Base-by-base conservation (phyloP, 2,329 filamentous ascomycete species). In the Diplodia mutila region DNA sequence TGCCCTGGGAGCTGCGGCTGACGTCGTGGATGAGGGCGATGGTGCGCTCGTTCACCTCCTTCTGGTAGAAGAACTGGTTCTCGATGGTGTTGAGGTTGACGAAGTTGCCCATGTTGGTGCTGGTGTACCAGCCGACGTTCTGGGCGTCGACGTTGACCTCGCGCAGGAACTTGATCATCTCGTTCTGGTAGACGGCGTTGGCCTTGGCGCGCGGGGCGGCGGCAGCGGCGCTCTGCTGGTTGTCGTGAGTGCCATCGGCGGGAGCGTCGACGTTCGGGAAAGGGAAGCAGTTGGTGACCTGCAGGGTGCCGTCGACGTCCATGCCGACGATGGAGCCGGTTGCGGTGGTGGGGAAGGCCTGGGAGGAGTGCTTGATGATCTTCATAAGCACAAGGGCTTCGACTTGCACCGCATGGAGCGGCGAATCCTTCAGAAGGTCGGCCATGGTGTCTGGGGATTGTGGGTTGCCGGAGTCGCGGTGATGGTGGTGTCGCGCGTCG, bases 141-240 rank as follows among this genome's bases (percentile, higher is more conserved):
- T 98, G 97, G 72, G 95, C 95, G 80, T 99, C 95, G 69, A 98
- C 92, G 80, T 98, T 99, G 76, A 99, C 95, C 82, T 98, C 95
- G 80, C 94, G 91, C 71, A 98, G 84, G 81, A 95, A 93, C 77
- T 93, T 91, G 81, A 99, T 94, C 94, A 98, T 98, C 82, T 99
- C 95, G 72, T 89, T 90, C 84, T 97, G 92, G 83, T 99, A 98
- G 73, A 85, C 82, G 25, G 90, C 86, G 80, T 97, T 97, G 76
- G 91, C 87, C 85, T 98, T 98, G 72, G 94, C 91, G 73, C 95
- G 90, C 72, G 95, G 95, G 16, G 93, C 91, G 34, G 93, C 91
- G 23, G 95, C 93, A 54, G 91, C 84, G 75, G 90, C 89, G 63
- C 74, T 74, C 34, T 74, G 70, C 8, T 73, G 72, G 52, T 75